Evolutionary conservation across 495 filamentous ascomycete genomes (phyloP).

Genomic region (Lasiosphaeriaceae sp.): DNA sequence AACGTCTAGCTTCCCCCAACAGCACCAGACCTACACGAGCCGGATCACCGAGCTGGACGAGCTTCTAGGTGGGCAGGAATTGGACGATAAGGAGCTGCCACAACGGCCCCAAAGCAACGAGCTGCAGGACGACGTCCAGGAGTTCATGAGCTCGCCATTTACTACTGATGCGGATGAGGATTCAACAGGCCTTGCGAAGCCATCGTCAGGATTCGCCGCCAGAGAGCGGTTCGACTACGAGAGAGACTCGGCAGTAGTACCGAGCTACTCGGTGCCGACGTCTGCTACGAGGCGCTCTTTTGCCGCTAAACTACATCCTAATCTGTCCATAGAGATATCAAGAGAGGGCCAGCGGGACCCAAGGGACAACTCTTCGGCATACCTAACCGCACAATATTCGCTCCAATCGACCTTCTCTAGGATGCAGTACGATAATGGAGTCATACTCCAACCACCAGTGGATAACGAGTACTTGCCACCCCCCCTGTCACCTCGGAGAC

Average conservation of each 20-base stretch:
- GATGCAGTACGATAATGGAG: constrained; percentile 38
- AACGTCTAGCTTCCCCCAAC: constrained; percentile 1
- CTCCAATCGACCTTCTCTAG: constrained; percentile 48
- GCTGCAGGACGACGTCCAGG: constrained; percentile 41
- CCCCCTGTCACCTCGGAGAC: constrained; percentile 59
- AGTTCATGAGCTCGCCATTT: constrained; percentile 43
- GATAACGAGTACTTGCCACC: constrained; percentile 58
- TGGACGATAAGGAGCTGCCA: constrained; percentile 69
- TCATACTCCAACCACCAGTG: constrained; percentile 39
- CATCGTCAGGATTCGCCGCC: constrained; percentile 3
- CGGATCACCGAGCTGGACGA: constrained; percentile 80
- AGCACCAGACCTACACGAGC: constrained; percentile 85
- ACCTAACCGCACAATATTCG: constrained; percentile 27
- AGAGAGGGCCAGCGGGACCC: constrained; percentile 6
- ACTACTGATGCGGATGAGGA: constrained; percentile 34
- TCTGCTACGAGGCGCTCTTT: constrained; percentile 11
- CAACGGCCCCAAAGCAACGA: constrained; percentile 58
- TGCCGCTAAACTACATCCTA: constrained; percentile 7
- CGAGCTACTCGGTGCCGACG: constrained; percentile 29
- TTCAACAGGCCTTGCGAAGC: not conserved
- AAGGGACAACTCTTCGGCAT: constrained; percentile 16
- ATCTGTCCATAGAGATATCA: constrained; percentile 15
- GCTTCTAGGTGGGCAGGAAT: constrained; percentile 55
- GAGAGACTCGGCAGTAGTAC: constrained; percentile 20
- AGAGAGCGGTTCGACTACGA: constrained; percentile 1